Base-by-base conservation (phyloP, 1,284 basidiomycete genomes). In the Marasmius tenuissimus region DNA sequence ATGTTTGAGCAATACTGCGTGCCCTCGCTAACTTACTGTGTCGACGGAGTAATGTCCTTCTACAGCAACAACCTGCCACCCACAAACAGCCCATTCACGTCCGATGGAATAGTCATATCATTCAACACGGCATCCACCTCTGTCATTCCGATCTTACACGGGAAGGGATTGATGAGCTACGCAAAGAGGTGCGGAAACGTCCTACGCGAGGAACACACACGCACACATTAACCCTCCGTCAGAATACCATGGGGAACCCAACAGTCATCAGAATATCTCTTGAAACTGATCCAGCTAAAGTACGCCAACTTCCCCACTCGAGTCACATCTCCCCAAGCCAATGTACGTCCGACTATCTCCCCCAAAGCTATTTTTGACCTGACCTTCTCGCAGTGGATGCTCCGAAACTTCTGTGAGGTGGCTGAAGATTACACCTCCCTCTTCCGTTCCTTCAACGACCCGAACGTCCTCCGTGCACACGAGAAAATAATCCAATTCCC, bases 1-100 rank as follows among this genome's bases (percentile, higher is more conserved):
- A 86, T 99, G 74, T 99, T 99, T 72, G 97, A 99, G 78, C 86
- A 90, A 53, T 99, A 99, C 73, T 84, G 84, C 16, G 94, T 91
- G 1, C 96, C 96, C 0, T 89, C 90, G 2, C 82, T 98, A 51
- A 83, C 92, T 14, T 99, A 94, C 74, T 94, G 94, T 61, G 79
- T 98, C 65, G 97, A 99, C 72, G 91, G 92, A 7, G 79, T 97
- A 61, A 97, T 98, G 84, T 95, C 96, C 0, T 96, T 97, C 70
- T 94, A 92, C 70, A 82, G 89, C 68, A 92, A 92, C 72, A 83
- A 87, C 64, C 76, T 76, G 2, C 78, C 80, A 6, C 65, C 72
- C 1, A 39, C 65, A 2, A 57, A 57, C 3, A 62, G 67, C 1
- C 75, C 80, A 0, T 89, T 86, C 67, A 69, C 70, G 0, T 72